phyloP scores from a whole-genome alignment of 176 grass and related monocot species.

The Rhynchospora tenuis region DNA sequence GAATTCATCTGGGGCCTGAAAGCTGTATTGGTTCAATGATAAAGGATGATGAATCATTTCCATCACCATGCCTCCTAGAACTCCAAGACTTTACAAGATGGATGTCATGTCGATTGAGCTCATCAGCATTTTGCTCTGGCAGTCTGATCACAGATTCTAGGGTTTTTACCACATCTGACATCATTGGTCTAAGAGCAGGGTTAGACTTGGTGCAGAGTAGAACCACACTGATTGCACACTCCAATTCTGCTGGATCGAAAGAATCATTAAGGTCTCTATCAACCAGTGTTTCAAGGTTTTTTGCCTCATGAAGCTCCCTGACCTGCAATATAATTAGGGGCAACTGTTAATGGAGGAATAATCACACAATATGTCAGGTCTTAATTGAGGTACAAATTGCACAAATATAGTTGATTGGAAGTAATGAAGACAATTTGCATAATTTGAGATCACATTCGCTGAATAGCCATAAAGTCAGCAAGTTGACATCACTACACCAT shows the following conservation, averaged over 20 bases:
- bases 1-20: conserved; percentile 76
- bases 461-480: neutral
- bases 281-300: conserved; percentile 51
- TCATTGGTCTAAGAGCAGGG: conserved; percentile 70
- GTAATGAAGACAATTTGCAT: neutral
- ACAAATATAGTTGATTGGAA: neutral
- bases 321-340: conserved; percentile 35
- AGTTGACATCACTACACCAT: neutral
- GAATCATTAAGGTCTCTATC: conserved; percentile 67
- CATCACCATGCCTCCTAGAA: conserved; percentile 68
- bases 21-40: conserved; percentile 93
- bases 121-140: conserved; percentile 42
- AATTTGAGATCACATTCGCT: neutral
- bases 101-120: conserved; percentile 40
- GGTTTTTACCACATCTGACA: conserved; percentile 86
- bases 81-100: conserved; percentile 43
- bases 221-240: conserved; percentile 63
- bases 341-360: neutral
- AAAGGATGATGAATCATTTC: conserved; percentile 86
- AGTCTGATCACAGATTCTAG: conserved; percentile 51
- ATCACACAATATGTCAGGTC: neutral
- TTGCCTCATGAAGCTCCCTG: conserved; percentile 65
- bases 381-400: neutral
- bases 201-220: conserved; percentile 78
- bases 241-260: conserved; percentile 51